A percentile compares a stretch with the other conserved stretches of the same genome.
Conservation (phyloP, 208 protist genomes). For the Leishmania tropica region DNA sequence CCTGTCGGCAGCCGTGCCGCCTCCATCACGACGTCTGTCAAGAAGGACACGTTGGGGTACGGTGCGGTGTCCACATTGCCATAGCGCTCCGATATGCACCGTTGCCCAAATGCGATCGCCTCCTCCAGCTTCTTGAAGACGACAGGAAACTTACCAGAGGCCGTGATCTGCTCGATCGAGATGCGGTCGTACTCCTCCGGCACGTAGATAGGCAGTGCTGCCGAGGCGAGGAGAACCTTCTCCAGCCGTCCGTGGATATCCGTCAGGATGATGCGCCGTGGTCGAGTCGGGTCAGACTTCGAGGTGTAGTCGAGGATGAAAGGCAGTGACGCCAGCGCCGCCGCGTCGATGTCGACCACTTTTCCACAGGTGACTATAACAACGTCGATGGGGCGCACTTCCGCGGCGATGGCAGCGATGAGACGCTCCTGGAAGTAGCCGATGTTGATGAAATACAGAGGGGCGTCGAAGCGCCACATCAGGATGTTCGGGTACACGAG, state of each 20-base stretch:
- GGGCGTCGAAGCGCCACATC: slow-evolving; percentile 66
- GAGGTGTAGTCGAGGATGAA: slow-evolving; percentile 34
- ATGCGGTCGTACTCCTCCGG: slow-evolving; percentile 52
- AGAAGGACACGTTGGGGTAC: slow-evolving; percentile 58
- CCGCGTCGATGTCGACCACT: slow-evolving; percentile 59
- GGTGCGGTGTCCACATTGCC: slow-evolving; percentile 54
- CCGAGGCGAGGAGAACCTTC: slow-evolving; percentile 47
- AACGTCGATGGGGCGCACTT: slow-evolving; percentile 56
- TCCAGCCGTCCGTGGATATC: slow-evolving; percentile 56
- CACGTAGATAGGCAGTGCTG: slow-evolving; percentile 48
- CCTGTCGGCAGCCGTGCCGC: slow-evolving; percentile 31
- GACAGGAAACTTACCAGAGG: slow-evolving; percentile 46
- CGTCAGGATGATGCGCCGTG: slow-evolving; percentile 46
- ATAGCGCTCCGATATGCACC: slow-evolving; percentile 46
- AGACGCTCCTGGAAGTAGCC: slow-evolving; percentile 56
- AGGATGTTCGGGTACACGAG: slow-evolving; percentile 69
- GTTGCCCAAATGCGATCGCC: slow-evolving; percentile 48
- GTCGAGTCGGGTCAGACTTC: slow-evolving; percentile 21
- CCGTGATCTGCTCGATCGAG: slow-evolving; percentile 33
- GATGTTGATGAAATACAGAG: slow-evolving; percentile 59
- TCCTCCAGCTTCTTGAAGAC: slow-evolving; percentile 52
- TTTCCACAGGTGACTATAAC: slow-evolving; percentile 55
- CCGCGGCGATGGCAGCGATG: slow-evolving; percentile 31
- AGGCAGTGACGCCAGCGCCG: slow-evolving; percentile 37
- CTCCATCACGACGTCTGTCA: slow-evolving; percentile 48